Base-by-base conservation (phyloP, 1,284 basidiomycete species). In the Sporisorium iseilematis-ciliati region DNA sequence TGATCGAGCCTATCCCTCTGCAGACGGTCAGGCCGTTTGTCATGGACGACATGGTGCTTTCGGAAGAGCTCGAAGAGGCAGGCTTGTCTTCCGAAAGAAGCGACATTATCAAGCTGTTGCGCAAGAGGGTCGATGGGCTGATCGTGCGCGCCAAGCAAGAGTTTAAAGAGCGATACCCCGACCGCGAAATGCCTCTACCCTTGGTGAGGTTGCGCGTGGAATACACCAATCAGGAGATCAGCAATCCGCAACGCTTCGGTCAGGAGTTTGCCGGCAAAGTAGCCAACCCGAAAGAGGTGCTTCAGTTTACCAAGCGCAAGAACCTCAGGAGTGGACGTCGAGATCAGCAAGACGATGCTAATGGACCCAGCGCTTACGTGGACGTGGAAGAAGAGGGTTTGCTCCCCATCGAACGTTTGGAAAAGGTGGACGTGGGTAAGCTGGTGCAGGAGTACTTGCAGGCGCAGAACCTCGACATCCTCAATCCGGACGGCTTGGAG, bases 21-120 rank as follows among this genome's bases (percentile, higher is more conserved):
- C 91, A 93, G 55, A 95, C 93, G 10, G 95, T 97, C 21, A 90
- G 97, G 6, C 97, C 97, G 0, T 98, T 99, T 82, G 92, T 97
- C n/a, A 89, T 96, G 65, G 92, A 94, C 67, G 92, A 95, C 61
- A 86, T 98, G 23, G 86, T 89, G 8, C 87, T 99, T 14, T 87
- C 87, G 16, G 92, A 93, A 38, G 91, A 89, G 10, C 67, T 78
- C 5, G 60, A 77, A 6, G 64, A 75, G 7, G 63, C 65, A 6
- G 57, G 64, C 0, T 33, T 84, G 43, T 55, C 66, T 2, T 62
- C 57, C 1, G 80, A 82, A 21, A 63, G 82, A 16, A 65, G 54
- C 51, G 72, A 69, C 21, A 75, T 79, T 21, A 66, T 75, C 51
- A 79, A 82, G 54, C 56, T 82, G 20, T 56, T 83, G 12, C 68